Evolutionary conservation across 192 early-diverging fungal species (phyloP).

Genomic region (Gigaspora rosea): DNA sequence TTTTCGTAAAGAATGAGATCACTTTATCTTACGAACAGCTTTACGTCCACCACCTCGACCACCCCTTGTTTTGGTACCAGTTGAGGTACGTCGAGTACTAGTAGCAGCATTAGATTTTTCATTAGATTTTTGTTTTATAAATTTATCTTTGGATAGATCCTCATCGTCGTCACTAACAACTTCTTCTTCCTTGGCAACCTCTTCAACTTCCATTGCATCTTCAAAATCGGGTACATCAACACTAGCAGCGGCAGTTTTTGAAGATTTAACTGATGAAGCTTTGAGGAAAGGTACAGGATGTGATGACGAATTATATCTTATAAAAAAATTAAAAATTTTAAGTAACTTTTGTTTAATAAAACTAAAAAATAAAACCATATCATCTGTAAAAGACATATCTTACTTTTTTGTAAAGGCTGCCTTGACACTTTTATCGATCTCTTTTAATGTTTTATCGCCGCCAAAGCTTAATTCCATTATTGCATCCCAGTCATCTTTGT

Average conservation of each 20-base stretch:
- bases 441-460: conserved; percentile 41
- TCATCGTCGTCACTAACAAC: conserved; percentile 54
- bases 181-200: conserved; percentile 49
- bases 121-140: conserved; percentile 35
- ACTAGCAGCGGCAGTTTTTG: conserved; percentile 25
- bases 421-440: conserved; percentile 69
- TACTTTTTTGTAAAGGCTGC: conserved; percentile 80
- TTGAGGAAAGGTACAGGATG: conserved; percentile 67
- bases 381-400: background rate
- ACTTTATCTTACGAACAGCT: background rate
- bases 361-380: background rate
- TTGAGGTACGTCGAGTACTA: no score
- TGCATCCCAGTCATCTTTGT: conserved; percentile 84
- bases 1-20: background rate
- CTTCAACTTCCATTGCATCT: conserved; percentile 59
- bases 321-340: background rate
- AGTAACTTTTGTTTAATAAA: background rate
- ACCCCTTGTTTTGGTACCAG: no score
- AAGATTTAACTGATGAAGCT: conserved; percentile 34
- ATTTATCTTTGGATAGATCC: conserved; percentile 53
- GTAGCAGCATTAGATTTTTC: background rate
- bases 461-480: conserved; percentile 80
- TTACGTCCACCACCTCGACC: background rate
- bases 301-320: conserved; percentile 61
- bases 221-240: conserved; percentile 55